These are phyloP conservation scores for Alternaria ethzedia DNA, from an alignment of 2,329 filamentous ascomycete genomes.

Conservation along the genomic window DNA sequence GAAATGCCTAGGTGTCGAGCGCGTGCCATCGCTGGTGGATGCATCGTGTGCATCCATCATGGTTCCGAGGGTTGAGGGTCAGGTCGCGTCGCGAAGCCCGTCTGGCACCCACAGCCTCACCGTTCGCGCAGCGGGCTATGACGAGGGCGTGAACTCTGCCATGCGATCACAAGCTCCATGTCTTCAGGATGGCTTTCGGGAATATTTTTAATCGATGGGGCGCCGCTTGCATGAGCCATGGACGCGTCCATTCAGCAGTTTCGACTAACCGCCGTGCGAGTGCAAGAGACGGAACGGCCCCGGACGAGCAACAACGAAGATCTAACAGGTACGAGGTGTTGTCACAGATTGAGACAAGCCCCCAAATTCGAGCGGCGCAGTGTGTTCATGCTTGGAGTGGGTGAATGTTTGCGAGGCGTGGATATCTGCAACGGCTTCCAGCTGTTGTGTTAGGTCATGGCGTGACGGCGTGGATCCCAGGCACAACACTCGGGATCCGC, in stretches of 20 bases:
- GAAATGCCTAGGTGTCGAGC: not conserved
- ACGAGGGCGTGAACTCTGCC: slow-evolving; percentile 5
- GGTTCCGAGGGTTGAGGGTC: not conserved
- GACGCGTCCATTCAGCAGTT: slow-evolving; percentile 14
- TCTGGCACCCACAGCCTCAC: slow-evolving; percentile 1
- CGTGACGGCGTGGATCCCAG: not conserved
- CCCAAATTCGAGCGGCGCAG: slow-evolving; percentile 3
- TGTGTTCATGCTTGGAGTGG: not conserved
- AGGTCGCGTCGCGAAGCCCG: not conserved
- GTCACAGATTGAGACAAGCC: slow-evolving; percentile 10
- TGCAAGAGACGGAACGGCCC: slow-evolving; percentile 12
- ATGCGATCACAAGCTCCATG: not conserved
- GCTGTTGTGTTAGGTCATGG: not conserved
- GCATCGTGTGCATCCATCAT: not conserved
- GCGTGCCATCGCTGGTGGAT: not conserved
- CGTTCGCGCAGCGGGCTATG: slow-evolving; percentile 2
- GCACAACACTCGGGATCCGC: not conserved
- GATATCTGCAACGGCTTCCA: not conserved
- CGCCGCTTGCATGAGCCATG: slow-evolving; percentile 4
- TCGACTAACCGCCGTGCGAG: slow-evolving; percentile 22
- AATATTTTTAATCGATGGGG: slow-evolving; percentile 1
- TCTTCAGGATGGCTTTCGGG: not conserved
- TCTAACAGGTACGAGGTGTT: not conserved
- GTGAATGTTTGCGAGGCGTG: slow-evolving; percentile 7
- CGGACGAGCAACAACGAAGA: slow-evolving; percentile 3